Base-by-base conservation (phyloP, 1,284 basidiomycete genomes). In the Rhizoctonia solani region DNA sequence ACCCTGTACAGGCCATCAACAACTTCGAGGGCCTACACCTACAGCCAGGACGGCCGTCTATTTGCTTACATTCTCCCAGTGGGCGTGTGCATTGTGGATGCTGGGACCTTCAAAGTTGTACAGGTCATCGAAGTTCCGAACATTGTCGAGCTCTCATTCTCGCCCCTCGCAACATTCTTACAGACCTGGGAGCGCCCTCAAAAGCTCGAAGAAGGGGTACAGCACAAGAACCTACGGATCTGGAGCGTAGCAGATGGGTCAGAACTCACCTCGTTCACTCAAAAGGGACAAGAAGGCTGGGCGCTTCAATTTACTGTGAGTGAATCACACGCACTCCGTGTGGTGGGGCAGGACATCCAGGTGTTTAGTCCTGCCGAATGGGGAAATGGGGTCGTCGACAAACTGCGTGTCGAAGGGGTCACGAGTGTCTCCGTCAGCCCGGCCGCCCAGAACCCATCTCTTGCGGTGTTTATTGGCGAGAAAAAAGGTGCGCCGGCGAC, bases 401-500 rank as follows among this genome's bases (percentile, higher is more conserved):
- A 92, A 75, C 81, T 95, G 68, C 87, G 83, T 73, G 84, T 93
- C 25, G 94, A 96, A 74, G 90, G 90, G 23, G 86, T 93, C 52
- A 87, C 88, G 4, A 85, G 82, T 72, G 83, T 93, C 68, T 82
- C 84, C 16, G 80, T 95, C 69, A 92, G 91, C 72, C 92, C 92
- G 9, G 37, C 37, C 9, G 93, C 93, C 9, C 79, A 89, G 73
- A 92, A 92, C 74, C 91, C 92, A 2, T 88, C 85, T 13, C 76
- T 98, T 30, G 95, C 95, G 2, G 86, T 96, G 14, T 99, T 98
- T 76, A 82, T 95, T 44, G 90, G 88, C 0, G 95, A 98, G 83
- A 95, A 94, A 81, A 98, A 98, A 87, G 95, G 95, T 67, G 87
- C 89, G n/a, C 96, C 96, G 1, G 96, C 94, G 0, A 90, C 85